phyloP scores from a whole-genome alignment of 805 yeast species.

The Starmerella khaoyaiensis region DNA sequence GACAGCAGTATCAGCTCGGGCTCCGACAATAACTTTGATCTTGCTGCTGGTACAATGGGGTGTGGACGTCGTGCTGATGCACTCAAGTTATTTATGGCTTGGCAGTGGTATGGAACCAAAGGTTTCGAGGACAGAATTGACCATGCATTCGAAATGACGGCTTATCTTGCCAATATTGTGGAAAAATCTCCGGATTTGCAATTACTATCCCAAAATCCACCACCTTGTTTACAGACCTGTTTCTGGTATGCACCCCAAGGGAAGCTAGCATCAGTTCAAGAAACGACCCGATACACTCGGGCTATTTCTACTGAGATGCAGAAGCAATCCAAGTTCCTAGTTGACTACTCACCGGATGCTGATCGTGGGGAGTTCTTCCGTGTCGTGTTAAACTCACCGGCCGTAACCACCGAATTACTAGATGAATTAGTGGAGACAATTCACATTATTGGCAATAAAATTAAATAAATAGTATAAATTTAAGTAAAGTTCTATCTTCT shows the following conservation, averaged over 20 bases:
- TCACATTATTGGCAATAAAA: background rate
- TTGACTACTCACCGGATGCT: slow-evolving; percentile 62
- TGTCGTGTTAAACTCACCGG: slow-evolving; percentile 70
- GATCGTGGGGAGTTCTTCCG: slow-evolving; percentile 69
- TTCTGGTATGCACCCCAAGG: slow-evolving; percentile 51
- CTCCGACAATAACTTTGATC: slow-evolving; percentile 45
- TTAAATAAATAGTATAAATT: too few relatives aligned
- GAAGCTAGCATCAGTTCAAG: slow-evolving; percentile 24
- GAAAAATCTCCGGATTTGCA: slow-evolving; percentile 34
- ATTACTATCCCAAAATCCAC: slow-evolving; percentile 43
- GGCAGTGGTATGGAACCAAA: slow-evolving; percentile 62
- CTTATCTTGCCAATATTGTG: slow-evolving; percentile 44
- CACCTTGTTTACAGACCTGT: slow-evolving; percentile 75
- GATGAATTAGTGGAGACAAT: slow-evolving; percentile 33
- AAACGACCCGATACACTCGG: slow-evolving; percentile 47
- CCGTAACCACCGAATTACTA: slow-evolving; percentile 33
- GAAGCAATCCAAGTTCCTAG: slow-evolving; percentile 48
- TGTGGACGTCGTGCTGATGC: slow-evolving; percentile 82
- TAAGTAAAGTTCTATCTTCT: background rate
- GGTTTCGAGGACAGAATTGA: slow-evolving; percentile 59
- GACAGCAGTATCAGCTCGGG: background rate
- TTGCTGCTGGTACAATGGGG: slow-evolving; percentile 86
- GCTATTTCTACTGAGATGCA: slow-evolving; percentile 49
- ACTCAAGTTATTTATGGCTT: slow-evolving; percentile 60
- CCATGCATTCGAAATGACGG: slow-evolving; percentile 55